Base-by-base conservation (phyloP, 108 stramenopile genomes). In the Conticribra guillardii region DNA sequence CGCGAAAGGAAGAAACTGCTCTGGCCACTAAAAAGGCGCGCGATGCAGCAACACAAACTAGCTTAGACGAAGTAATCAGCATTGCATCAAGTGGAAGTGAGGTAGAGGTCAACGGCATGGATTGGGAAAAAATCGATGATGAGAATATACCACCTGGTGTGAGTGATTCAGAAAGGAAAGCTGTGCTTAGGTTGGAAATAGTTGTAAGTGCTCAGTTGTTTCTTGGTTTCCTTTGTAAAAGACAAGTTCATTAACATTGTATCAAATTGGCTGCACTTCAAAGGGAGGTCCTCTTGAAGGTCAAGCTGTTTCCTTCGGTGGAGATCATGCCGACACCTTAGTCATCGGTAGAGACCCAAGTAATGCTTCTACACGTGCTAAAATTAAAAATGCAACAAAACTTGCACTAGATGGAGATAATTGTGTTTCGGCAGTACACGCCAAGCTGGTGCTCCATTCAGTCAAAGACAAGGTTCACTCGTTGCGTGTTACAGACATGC, bases 401-500 rank as follows among this genome's bases (percentile, higher is more conserved):
- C 51, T 73, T 29, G 44, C 64, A 2, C 46, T 73, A 15, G 48
- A 60, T 1, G 28, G 52, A 16, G 71, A 73, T 52, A 41, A 45
- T 14, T 33, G 27, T 15, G 71, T 31, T 28, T 63, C 79, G 9
- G 50, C 72, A 0, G 19, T 68, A 41, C 79, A 79, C 24, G 72
- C 63, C 65, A 79, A 79, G 54, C 48, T 79, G 18, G 60, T 45
- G 19, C 31, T 79, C 21, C 52, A 31, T n/a, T 68, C 65, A 0
- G 5, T 11, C 37, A 68, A 67, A 26, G 79, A 84, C 48, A 63
- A 60, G 17, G 48, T 80, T 8, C 73, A 67, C 32, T 75, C 80
- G 19, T 67, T 87, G 15, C 64, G 64, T 48, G 74, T 87, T 44
- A 76, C 68, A 30, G 85, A 87, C 37, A 71, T 89, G 50, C 80